phyloP scores from a whole-genome alignment of 768 basidiomycete species.

The Pseudohyphozyma bogoriensis region DNA sequence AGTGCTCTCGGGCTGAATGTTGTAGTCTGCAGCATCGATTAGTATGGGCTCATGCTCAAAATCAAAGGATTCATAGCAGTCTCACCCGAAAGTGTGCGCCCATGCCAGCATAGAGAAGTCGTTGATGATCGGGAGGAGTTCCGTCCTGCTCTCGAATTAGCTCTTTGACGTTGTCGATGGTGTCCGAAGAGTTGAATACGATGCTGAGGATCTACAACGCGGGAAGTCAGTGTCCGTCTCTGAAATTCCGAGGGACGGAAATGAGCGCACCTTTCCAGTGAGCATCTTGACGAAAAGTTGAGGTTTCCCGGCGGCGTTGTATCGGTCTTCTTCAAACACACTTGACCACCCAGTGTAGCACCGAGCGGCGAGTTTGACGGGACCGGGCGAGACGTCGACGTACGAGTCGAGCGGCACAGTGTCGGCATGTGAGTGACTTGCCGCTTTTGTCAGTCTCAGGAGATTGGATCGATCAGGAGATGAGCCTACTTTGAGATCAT shows the following conservation, averaged over 20 bases:
- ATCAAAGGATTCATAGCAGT: not conserved
- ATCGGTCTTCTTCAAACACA: not conserved
- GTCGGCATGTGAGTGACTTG: not conserved
- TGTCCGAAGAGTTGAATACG: not conserved
- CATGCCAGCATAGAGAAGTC: not conserved
- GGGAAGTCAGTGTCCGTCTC: too few relatives aligned
- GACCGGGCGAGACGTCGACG: not conserved
- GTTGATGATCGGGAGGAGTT: not conserved
- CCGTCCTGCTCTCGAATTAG: not conserved
- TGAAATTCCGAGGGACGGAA: too few relatives aligned
- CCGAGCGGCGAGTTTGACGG: not conserved
- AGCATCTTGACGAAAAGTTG: slow-evolving; percentile 72
- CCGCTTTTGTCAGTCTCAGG: not conserved
- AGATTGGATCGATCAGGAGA: not conserved
- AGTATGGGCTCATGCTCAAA: not conserved
- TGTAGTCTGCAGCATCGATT: not conserved
- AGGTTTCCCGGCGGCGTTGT: not conserved
- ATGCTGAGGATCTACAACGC: slow-evolving; percentile 44
- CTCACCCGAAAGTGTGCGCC: not conserved
- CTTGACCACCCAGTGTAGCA: not conserved
- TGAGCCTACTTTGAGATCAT: not conserved
- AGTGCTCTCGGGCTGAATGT: not conserved
- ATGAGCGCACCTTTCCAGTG: too few relatives aligned
- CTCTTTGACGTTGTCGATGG: not conserved
- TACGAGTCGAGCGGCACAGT: not conserved